Evolutionary conservation across 1,284 basidiomycete species (phyloP).

Genomic region (Cystobasidium slooffiae): DNA sequence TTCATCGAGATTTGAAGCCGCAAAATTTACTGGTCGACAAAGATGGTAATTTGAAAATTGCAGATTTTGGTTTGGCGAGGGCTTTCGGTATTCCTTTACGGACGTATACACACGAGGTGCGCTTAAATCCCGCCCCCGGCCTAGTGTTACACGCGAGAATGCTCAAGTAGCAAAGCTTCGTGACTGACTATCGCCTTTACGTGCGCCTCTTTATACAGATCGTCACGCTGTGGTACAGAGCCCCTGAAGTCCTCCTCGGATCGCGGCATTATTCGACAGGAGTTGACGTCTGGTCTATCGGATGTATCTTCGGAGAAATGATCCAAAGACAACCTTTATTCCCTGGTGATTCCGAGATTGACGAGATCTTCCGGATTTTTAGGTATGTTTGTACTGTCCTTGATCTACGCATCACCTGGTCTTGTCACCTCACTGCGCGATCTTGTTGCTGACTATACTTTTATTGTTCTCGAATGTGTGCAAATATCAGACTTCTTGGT

Average conservation of each 20-base stretch:
- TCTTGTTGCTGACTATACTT: background rate
- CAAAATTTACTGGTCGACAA: conserved; percentile 96
- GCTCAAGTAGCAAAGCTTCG: background rate
- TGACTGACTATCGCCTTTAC: background rate
- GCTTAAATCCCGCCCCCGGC: conserved; percentile 45
- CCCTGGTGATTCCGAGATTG: conserved; percentile 97
- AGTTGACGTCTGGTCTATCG: conserved; percentile 94
- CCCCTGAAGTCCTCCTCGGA: conserved; percentile 93
- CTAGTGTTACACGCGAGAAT: conserved; percentile 4
- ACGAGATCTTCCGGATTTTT: conserved; percentile 99
- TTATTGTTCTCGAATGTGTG: background rate
- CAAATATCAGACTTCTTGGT: conserved; percentile 73
- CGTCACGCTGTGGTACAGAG: conserved; percentile 97
- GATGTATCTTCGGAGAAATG: conserved; percentile 94
- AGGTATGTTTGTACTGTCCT: conserved; percentile 63
- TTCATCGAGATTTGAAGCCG: conserved; percentile 96
- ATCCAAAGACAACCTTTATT: conserved; percentile 66
- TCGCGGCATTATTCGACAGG: conserved; percentile 92
- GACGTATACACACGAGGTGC: conserved; percentile 95
- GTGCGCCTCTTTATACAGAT: conserved; percentile 65
- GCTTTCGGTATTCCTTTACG: conserved; percentile 97
- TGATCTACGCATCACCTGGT: background rate
- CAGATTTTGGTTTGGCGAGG: conserved; percentile 93
- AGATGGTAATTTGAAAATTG: conserved; percentile 86
- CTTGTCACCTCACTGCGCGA: background rate